Evolutionary conservation across 306 rosid genomes (phyloP).

Genomic region (Cicer pinnatifidum): DNA sequence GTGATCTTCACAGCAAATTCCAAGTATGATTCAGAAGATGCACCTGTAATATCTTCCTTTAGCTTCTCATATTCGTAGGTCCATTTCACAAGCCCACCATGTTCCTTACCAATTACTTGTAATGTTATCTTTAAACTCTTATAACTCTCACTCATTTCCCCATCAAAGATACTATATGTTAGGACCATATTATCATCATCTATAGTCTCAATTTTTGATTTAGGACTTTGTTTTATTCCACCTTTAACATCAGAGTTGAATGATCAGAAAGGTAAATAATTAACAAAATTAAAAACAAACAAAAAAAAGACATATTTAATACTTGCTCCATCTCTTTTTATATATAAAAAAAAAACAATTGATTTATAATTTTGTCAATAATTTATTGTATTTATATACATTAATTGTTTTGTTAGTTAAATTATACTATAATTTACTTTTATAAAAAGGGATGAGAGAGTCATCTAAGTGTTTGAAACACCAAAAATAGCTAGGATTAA

Average conservation of each 20-base stretch:
- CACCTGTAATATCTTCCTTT: slow-evolving; percentile 9
- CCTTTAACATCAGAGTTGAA: background rate
- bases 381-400: too few species aligned
- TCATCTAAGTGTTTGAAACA: too few species aligned
- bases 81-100: slow-evolving; percentile 45
- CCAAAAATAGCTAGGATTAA: too few species aligned
- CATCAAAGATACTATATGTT: slow-evolving; percentile 36
- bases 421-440: too few species aligned
- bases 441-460: too few species aligned
- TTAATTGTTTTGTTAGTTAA: too few species aligned
- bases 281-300: background rate
- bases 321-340: too few species aligned
- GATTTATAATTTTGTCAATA: too few species aligned
- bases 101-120: slow-evolving; percentile 9
- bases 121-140: slow-evolving; percentile 35
- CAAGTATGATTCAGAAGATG: slow-evolving; percentile 24
- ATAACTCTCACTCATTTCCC: slow-evolving; percentile 21
- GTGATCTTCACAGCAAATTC: slow-evolving; percentile 24
- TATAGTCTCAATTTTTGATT: slow-evolving; percentile 35
- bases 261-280: background rate
- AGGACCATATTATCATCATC: slow-evolving; percentile 39
- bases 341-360: too few species aligned
- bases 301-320: background rate
- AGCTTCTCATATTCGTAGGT: slow-evolving; percentile 42
- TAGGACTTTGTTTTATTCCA: slow-evolving; percentile 11